Evolutionary conservation across 2,329 filamentous ascomycete species (phyloP).

Genomic region (Trichoderma sp.): DNA sequence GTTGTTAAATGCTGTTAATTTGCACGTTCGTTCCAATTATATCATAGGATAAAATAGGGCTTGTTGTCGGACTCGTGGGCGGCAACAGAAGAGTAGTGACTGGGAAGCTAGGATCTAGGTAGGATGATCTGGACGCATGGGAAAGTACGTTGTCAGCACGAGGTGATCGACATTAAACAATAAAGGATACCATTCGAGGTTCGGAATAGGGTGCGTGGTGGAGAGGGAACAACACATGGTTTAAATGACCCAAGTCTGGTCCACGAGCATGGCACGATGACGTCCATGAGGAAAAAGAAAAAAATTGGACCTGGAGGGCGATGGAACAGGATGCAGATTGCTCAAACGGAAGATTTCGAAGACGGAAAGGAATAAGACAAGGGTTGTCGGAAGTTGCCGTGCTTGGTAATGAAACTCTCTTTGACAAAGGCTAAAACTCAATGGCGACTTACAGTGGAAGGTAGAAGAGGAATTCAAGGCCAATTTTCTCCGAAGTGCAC

Average conservation of each 20-base stretch:
- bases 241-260: not conserved
- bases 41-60: constrained; percentile 17
- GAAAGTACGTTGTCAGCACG: constrained; percentile 23
- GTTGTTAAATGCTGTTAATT: not conserved
- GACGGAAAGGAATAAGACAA: not conserved
- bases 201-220: not conserved
- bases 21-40: not conserved
- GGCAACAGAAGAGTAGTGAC: not conserved
- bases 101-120: constrained; percentile 17
- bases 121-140: not conserved
- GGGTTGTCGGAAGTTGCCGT: not conserved
- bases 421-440: not conserved
- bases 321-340: not conserved
- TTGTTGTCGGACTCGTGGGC: not conserved
- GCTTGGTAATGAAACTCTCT: not conserved
- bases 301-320: not conserved
- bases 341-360: not conserved
- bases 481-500: constrained; percentile 5
- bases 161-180: not conserved
- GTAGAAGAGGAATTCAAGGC: not conserved
- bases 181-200: not conserved
- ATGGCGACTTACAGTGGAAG: constrained; percentile 20
- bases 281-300: not conserved
- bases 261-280: not conserved
- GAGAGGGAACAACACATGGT: not conserved